These are phyloP conservation scores for Pichia heedii DNA, from an alignment of 805 yeast species.

Conservation along the genomic window DNA sequence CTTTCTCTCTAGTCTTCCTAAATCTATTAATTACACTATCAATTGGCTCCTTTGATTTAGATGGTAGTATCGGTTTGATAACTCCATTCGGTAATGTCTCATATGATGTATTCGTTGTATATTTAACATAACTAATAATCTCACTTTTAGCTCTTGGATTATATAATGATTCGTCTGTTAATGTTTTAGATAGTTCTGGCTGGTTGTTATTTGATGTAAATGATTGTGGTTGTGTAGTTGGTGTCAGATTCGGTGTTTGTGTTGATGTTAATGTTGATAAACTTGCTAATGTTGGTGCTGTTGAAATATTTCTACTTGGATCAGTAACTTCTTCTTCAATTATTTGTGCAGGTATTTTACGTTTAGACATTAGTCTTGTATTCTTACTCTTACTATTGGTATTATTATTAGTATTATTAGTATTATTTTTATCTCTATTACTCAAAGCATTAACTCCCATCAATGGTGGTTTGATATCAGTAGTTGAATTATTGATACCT, in stretches of 20 bases:
- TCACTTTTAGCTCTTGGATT: background rate
- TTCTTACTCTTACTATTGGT: too few relatives aligned
- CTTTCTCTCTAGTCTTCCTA: constrained; percentile 22
- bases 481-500: background rate
- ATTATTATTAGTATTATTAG: background rate
- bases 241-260: background rate
- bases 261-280: background rate
- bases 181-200: background rate
- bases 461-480: background rate
- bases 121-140: constrained; percentile 5
- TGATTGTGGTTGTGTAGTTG: background rate
- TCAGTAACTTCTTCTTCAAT: background rate
- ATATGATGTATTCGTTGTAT: constrained; percentile 14
- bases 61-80: constrained; percentile 23
- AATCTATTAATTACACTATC: constrained; percentile 23
- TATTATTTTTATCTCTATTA: background rate
- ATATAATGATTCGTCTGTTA: background rate
- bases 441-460: background rate
- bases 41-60: constrained; percentile 22
- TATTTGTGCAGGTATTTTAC: constrained; percentile 21
- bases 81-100: constrained; percentile 19
- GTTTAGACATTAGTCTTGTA: constrained; percentile 9
- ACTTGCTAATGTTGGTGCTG: background rate
- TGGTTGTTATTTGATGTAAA: too few relatives aligned
- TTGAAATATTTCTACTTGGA: background rate